Base-by-base conservation (phyloP, 2,329 filamentous ascomycete species). In the Stagonosporopsis rhizophila region DNA sequence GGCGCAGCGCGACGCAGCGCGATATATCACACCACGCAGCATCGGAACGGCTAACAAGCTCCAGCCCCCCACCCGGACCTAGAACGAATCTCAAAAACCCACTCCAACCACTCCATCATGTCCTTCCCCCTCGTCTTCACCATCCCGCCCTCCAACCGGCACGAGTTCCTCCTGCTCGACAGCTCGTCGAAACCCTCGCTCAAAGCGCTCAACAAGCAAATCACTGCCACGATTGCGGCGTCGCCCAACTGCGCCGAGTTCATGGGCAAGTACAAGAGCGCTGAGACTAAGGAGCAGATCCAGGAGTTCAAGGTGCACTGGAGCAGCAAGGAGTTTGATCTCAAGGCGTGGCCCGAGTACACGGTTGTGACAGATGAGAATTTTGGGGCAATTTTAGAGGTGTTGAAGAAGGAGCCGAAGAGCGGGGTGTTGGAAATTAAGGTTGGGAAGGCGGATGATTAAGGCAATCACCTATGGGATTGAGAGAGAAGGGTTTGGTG, bases 111-210 rank as follows among this genome's bases (percentile, higher is more conserved):
- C n/a, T n/a, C n/a, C n/a, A n/a, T n/a, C n/a, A n/a, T 68, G 65
- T 64, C 67, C 23, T 57, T 72, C 40, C 72, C 73, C 27, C 32
- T 75, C 60, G 61, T 75, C 60, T 74, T 75, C 65, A 74, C 71
- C 15, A 49, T 74, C 19, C 68, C 72, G 2, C 72, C 72, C 19
- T 66, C 63, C 11, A 68, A 62, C 61, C 63, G 72, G 22, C 73
- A 75, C 56, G 73, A 75, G 52, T 57, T 74, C 49, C 64, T 75
- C 48, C 56, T 69, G 9, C 57, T 74, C 32, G 64, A 70, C 56
- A 50, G 63, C 0, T 51, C 61, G 25, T 38, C 55, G 2, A 68
- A 69, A 20, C 51, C 61, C 9, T 60, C 61, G 1, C 57, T 75
- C 20, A 75, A 75, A 45, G 46, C 65, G 7, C 65, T 75, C 1